Conservation (phyloP, 1,284 basidiomycete genomes). For the Leccinum ponderosum region DNA sequence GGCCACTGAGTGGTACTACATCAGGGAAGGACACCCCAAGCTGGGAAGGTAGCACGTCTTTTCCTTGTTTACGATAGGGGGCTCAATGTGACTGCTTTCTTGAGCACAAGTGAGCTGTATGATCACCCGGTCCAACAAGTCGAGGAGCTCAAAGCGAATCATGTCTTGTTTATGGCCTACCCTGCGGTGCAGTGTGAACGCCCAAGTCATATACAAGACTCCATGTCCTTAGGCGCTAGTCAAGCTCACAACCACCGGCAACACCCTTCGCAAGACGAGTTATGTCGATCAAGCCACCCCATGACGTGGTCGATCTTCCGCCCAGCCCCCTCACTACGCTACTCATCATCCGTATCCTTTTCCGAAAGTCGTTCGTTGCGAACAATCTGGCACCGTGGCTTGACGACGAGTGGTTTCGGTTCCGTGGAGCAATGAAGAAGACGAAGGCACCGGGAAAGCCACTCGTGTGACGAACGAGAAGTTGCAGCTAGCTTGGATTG, state of each 20-base stretch:
- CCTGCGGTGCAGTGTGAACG: constrained; percentile 51
- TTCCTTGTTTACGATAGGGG: no score
- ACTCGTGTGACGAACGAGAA: not conserved
- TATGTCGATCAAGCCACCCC: constrained; percentile 55
- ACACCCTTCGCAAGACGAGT: constrained; percentile 69
- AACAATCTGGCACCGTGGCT: constrained; percentile 67
- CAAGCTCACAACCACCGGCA: constrained; percentile 49
- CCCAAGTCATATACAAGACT: constrained; percentile 53
- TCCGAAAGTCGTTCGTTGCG: constrained; percentile 71
- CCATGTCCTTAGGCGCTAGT: constrained; percentile 75
- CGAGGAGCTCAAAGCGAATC: constrained; percentile 40
- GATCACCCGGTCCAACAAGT: constrained; percentile 65
- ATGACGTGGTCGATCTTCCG: constrained; percentile 63
- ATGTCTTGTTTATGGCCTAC: constrained; percentile 64
- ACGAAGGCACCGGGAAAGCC: constrained; percentile 45
- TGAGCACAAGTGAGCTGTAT: no score
- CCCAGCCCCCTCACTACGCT: constrained; percentile 73
- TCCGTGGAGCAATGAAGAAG: constrained; percentile 74
- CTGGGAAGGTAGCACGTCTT: no score
- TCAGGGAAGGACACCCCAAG: no score
- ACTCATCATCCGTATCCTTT: constrained; percentile 73
- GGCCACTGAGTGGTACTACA: no score
- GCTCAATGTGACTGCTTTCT: no score
- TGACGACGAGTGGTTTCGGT: constrained; percentile 80
- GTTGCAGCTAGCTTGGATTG: not conserved